Evolutionary conservation across 441 rosid species (phyloP), one percentile per base, ranked within the genome.

Genomic region (Croton laevigatus): DNA sequence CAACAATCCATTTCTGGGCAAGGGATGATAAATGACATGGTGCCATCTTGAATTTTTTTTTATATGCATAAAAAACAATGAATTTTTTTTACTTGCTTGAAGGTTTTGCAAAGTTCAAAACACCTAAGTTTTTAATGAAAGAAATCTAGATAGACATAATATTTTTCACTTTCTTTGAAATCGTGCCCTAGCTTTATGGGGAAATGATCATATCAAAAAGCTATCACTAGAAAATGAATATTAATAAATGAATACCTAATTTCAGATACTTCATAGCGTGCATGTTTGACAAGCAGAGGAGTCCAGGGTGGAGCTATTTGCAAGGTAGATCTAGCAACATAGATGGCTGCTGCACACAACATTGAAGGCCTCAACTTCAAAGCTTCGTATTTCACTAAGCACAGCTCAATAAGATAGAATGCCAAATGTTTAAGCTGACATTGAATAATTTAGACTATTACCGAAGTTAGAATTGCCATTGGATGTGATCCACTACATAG

Each of bases 291-390:
- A 64, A 94, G 89, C 73, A 92, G 82, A 1, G 86, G 80, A 49
- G 93, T 92, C 99, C 99, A 92, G 55, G 76, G 69, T 57, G 98
- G 99, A 79, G 77, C 66, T 58, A 78, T 76, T 69, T 82, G 86
- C 74, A 92, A 80, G 52, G 92, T 89, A 81, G 86, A 84, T 53
- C 96, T 84, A 51, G 98, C 91, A 62, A 94, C 84, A 62, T 85
- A 92, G 70, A 94, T 78, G 51, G 96, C 96, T 13, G 99, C 87
- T 70, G 99, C 99, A 80, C 99, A 90, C 65, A 94, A 80, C 83
- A 94, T 34, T 0, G 99, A 92, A 0, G 96, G 78, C 79, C 89
- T 94, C 84, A 71, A 94, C 78, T 82, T 82, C 71, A 92, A 78
- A 57, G 94, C 96, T 84, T 92, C 86, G 23, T 90, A 85, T 76